Percentiles rank a stretch among this genome's conserved stretches.
Evolutionary conservation across 2,329 filamentous ascomycete species (phyloP).

Genomic region (Hymenoscyphus albidus): DNA sequence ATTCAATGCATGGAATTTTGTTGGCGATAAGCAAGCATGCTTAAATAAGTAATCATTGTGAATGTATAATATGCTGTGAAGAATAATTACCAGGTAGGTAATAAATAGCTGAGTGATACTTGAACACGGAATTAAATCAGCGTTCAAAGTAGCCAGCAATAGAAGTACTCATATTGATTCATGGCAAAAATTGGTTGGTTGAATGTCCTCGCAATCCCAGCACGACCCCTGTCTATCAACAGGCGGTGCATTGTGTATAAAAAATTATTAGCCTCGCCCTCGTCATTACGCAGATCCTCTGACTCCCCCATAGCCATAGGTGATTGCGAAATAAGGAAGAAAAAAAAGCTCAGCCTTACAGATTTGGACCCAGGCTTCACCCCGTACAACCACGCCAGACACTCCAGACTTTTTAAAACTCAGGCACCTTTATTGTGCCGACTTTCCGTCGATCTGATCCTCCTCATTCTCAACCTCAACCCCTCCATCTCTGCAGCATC

Average conservation of each 20-base stretch:
- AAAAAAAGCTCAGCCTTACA: constrained; percentile 16
- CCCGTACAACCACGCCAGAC: neutral
- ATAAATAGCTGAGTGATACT: too few relatives aligned
- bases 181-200: neutral
- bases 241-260: neutral
- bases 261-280: constrained; percentile 17
- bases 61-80: neutral
- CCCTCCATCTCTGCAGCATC: constrained; percentile 3
- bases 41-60: neutral
- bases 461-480: neutral
- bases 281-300: constrained; percentile 17
- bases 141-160: too few relatives aligned
- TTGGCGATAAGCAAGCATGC: neutral
- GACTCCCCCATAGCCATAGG: neutral
- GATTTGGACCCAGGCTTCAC: neutral
- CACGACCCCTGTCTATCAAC: neutral
- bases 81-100: too few relatives aligned
- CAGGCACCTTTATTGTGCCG: neutral
- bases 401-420: neutral
- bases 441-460: neutral
- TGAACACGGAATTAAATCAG: too few relatives aligned
- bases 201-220: neutral
- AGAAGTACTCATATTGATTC: neutral
- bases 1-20: neutral
- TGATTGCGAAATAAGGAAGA: too few relatives aligned